phyloP scores from a whole-genome alignment of 176 grass and related monocot species.

The Metroxylon sagu region DNA sequence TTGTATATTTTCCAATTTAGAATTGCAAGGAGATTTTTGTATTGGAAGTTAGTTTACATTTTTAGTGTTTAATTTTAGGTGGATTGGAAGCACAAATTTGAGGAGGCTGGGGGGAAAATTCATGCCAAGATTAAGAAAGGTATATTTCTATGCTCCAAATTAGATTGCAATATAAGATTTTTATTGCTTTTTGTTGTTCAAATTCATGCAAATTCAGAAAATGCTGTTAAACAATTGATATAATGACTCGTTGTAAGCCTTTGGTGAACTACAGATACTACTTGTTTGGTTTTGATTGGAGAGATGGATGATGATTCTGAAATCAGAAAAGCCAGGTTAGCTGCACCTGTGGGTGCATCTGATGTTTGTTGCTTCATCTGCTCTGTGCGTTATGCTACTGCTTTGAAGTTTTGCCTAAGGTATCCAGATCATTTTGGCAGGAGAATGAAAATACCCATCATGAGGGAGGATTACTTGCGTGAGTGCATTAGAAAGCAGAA shows the following conservation, averaged over 20 bases:
- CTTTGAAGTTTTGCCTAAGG: not conserved
- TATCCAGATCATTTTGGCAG: constrained; percentile 37
- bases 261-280: constrained; percentile 58
- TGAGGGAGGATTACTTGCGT: constrained; percentile 60
- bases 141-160: constrained; percentile 8
- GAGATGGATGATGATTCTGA: constrained; percentile 56
- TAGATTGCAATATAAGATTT: not conserved
- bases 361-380: constrained; percentile 10
- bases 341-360: constrained; percentile 1
- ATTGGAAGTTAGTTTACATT: no score
- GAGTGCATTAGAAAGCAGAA: constrained; percentile 67
- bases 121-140: constrained; percentile 72
- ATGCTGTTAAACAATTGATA: no score
- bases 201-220: no score
- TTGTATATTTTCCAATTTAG: no score
- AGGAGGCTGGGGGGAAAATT: constrained; percentile 52
- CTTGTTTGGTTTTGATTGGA: constrained; percentile 61
- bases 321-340: constrained; percentile 84
- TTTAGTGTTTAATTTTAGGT: constrained; percentile 33
- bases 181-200: no score
- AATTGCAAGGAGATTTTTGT: no score
- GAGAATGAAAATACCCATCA: constrained; percentile 81
- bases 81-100: constrained; percentile 68
- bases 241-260: no score
- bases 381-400: constrained; percentile 9